Base-by-base conservation (phyloP, 805 yeast genomes). In the Spathaspora sp. region DNA sequence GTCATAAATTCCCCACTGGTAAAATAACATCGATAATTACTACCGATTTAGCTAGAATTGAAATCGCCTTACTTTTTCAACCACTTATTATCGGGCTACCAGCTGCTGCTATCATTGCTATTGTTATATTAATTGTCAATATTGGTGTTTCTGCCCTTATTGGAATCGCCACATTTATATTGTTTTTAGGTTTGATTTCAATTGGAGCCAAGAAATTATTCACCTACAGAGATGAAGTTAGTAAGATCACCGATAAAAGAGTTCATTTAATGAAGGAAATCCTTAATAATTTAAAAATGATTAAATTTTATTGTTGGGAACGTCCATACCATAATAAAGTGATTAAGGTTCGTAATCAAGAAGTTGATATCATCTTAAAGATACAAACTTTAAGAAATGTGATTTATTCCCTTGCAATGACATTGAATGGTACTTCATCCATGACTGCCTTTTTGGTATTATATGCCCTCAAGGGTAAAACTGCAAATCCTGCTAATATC, bases 271-370 rank as follows among this genome's bases (percentile, higher is more conserved):
- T 89, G 65, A 83, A 87, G 54, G 97, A 90, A 64, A 78, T 89
- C 38, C 70, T 91, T 55, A 82, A 79, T 60, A 82, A 86, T 55
- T 79, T 91, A 77, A 87, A 87, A 60, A 78, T 85, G 66, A 87
- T 91, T 63, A 90, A 91, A 69, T 86, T 78, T 64, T 90, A 89
- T 64, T 87, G 94, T 1, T 90, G 96, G 96, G 97, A 90, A 67
- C 72, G 72, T 40, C 89, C 96, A 0, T 91, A 88, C 62, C 74
- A 75, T 46, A 62, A 74, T 4, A 68, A 75, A 50, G 75, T 91
- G 28, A 60, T 79, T 16, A 74, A 71, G 17, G 72, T 80, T 19
- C 79, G 97, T 62, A 57, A 61, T 0, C 59, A 68, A 20, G 97
- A 90, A 66, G 81, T 86, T 74, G 56, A 60, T 5, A 68, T 74